phyloP scores from a whole-genome alignment of 495 filamentous ascomycete species.

The Thozetella sp. region DNA sequence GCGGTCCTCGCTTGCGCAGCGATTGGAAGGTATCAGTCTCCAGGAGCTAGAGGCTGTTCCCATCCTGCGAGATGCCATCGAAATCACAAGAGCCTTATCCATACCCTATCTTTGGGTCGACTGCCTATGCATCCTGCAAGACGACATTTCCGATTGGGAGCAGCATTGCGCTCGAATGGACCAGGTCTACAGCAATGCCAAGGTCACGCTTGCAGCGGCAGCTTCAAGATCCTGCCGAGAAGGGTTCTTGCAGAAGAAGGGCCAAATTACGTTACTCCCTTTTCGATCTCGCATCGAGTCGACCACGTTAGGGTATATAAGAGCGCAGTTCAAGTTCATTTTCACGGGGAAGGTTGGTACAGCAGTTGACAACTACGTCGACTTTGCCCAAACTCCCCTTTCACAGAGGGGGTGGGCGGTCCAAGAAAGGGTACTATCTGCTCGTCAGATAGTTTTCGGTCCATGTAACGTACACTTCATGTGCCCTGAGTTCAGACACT shows the following conservation, averaged over 20 bases:
- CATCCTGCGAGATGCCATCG: constrained; percentile 23
- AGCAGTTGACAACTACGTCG: background rate
- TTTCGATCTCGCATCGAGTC: background rate
- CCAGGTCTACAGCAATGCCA: constrained; percentile 3
- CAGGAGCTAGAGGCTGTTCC: background rate
- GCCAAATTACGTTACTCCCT: background rate
- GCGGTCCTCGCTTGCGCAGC: background rate
- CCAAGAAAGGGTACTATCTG: background rate
- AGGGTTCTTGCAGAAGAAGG: background rate
- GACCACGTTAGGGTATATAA: background rate
- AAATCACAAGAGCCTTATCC: constrained; percentile 15
- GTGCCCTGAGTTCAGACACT: background rate
- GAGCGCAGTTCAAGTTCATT: background rate
- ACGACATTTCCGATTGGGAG: constrained; percentile 24
- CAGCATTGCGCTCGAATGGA: constrained; percentile 25
- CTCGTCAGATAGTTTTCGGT: background rate
- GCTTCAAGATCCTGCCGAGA: background rate
- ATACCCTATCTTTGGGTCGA: constrained; percentile 34
- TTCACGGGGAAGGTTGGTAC: background rate
- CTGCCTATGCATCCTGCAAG: constrained; percentile 35
- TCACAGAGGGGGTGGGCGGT: background rate
- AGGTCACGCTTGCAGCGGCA: background rate
- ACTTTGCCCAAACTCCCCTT: background rate
- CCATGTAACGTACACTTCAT: background rate
- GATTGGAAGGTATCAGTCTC: background rate